Evolutionary conservation across 768 basidiomycete species (phyloP).

Genomic region (Gelatoporia subvermispora): DNA sequence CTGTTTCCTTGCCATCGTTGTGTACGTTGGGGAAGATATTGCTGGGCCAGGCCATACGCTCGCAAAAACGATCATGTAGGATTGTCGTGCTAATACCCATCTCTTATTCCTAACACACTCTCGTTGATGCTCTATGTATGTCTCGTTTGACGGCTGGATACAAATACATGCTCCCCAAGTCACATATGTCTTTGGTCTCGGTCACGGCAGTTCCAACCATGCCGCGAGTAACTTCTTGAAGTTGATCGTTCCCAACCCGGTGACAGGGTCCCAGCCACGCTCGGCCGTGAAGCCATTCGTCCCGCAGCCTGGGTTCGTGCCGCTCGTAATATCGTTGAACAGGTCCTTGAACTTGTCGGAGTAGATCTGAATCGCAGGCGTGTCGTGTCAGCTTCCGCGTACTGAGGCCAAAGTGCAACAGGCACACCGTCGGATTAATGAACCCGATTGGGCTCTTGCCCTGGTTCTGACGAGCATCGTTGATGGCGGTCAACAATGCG

Average conservation of each 20-base stretch:
- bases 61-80: no score
- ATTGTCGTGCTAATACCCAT: no score
- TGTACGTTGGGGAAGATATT: no score
- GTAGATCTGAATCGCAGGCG: conserved; percentile 34
- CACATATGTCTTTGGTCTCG: no score
- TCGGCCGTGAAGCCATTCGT: conserved; percentile 27
- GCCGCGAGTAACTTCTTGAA: conserved; percentile 13
- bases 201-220: conserved; percentile 10
- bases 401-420: conserved; percentile 1
- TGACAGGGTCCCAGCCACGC: conserved; percentile 29
- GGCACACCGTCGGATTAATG: conserved; percentile 28
- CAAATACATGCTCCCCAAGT: no score
- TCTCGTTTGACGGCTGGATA: no score
- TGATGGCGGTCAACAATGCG: conserved; percentile 53
- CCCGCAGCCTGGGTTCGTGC: conserved; percentile 28
- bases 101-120: no score
- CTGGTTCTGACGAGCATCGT: conserved; percentile 26
- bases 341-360: conserved; percentile 32
- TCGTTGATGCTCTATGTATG: no score
- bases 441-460: conserved; percentile 29
- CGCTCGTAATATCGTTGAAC: conserved; percentile 27
- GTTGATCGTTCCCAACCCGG: conserved; percentile 26
- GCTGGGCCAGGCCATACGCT: no score
- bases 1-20: no score
- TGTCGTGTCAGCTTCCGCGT: neutral